These are phyloP conservation scores for Physaria fendleri DNA, from an alignment of 345 rosid genomes.

Conservation along the genomic window DNA sequence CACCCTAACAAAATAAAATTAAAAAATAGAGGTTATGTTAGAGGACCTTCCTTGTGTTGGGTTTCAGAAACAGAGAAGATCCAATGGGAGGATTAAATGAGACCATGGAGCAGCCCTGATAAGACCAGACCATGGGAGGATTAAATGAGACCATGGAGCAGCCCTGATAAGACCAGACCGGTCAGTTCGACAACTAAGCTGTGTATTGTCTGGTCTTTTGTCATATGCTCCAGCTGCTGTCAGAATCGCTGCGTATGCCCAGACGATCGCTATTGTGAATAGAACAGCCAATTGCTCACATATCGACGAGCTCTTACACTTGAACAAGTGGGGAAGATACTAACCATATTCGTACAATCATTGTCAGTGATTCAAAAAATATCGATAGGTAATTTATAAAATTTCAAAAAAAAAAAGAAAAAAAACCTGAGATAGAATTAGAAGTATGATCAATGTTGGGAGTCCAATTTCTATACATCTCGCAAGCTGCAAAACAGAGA, in stretches of 20 bases:
- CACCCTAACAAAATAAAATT: constrained; percentile 45
- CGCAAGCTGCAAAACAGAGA: constrained; percentile 47
- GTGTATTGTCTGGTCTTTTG: constrained; percentile 47
- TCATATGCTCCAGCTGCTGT: constrained; percentile 78
- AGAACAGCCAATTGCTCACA: constrained; percentile 56
- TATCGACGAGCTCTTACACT: constrained; percentile 33
- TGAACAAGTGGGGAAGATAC: constrained; percentile 59
- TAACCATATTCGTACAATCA: constrained; percentile 13
- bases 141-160: constrained; percentile 62
- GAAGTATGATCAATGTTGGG: constrained; percentile 59
- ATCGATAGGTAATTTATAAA: background rate
- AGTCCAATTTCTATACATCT: constrained; percentile 79
- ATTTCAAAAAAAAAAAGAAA: background rate
- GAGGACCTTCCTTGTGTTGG: background rate
- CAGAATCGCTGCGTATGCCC: constrained; percentile 77
- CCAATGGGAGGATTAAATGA: constrained; percentile 17
- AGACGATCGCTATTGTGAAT: constrained; percentile 46
- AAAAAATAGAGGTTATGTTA: background rate
- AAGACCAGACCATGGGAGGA: constrained; percentile 53
- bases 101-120: constrained; percentile 76
- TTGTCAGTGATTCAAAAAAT: background rate
- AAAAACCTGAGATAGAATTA: constrained; percentile 69
- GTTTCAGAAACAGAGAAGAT: background rate
- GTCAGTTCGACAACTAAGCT: constrained; percentile 75
- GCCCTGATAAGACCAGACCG: constrained; percentile 77